Conservation (phyloP, 257 asterid species). For the Capsicum baccatum region DNA sequence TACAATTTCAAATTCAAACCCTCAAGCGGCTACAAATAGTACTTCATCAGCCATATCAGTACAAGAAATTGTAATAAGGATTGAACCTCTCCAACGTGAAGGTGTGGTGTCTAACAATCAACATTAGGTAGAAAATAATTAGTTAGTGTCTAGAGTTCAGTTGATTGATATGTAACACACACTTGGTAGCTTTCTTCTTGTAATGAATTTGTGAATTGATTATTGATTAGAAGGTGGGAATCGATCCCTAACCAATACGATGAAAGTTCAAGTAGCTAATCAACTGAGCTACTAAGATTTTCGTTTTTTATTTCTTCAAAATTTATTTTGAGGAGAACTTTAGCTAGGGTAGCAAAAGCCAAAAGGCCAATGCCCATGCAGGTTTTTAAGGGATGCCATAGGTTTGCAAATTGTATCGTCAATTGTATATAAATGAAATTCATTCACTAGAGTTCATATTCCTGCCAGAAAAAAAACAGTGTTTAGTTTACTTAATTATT, state of each 20-base stretch:
- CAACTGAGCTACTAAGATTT: background rate
- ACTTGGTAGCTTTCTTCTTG: background rate
- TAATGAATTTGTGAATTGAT: background rate
- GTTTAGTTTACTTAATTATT: background rate
- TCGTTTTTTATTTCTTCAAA: background rate
- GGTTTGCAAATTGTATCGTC: slow-evolving; percentile 15
- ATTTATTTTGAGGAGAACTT: background rate
- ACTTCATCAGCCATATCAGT: background rate
- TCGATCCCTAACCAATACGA: background rate
- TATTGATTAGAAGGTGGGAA: background rate
- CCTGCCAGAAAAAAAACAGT: background rate
- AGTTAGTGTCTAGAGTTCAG: background rate
- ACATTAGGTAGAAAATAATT: background rate
- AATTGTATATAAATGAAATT: slow-evolving; percentile 9
- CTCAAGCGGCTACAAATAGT: background rate
- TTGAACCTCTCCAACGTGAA: slow-evolving; percentile 28
- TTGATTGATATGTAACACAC: background rate
- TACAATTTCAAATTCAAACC: background rate
- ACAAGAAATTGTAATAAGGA: background rate
- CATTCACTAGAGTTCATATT: background rate
- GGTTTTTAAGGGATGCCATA: background rate
- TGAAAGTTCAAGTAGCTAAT: background rate
- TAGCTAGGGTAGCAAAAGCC: background rate
- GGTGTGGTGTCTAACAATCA: background rate
- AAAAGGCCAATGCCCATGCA: background rate